A percentile compares a stretch with the other conserved stretches of the same genome.
Conservation (phyloP, 305 asterid genomes). For the Plantago coronopus region DNA sequence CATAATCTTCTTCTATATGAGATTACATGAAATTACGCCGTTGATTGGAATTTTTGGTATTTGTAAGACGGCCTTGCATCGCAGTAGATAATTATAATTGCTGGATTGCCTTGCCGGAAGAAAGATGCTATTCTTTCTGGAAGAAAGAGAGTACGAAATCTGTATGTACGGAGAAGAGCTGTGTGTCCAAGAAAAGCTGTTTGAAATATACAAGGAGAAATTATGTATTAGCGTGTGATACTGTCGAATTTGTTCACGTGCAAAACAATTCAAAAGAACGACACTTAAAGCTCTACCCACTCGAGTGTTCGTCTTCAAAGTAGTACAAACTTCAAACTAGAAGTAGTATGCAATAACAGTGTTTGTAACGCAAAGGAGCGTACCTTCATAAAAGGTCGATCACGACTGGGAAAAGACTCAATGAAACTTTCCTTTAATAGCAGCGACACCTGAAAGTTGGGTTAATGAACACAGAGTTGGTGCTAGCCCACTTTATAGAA, state of each 20-base stretch:
- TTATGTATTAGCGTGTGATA: slow-evolving; percentile 20
- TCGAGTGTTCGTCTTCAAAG: background rate
- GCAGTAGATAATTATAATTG: slow-evolving; percentile 20
- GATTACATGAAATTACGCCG: slow-evolving; percentile 5
- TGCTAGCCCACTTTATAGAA: background rate
- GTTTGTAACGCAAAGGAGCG: background rate
- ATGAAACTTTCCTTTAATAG: slow-evolving; percentile 94
- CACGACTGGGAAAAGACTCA: slow-evolving; percentile 83
- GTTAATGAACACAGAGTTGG: slow-evolving; percentile 12
- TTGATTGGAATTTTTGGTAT: slow-evolving; percentile 14
- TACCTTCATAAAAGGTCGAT: slow-evolving; percentile 98
- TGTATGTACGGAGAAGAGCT: slow-evolving; percentile 98
- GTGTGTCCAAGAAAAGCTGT: slow-evolving; percentile 95
- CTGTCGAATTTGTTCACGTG: background rate
- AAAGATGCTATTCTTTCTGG: slow-evolving; percentile 77
- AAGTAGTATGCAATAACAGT: background rate
- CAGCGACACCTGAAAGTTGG: slow-evolving; percentile 66
- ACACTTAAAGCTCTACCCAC: too few species aligned
- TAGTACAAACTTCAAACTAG: background rate
- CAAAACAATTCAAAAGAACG: background rate
- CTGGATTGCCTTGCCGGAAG: slow-evolving; percentile 20
- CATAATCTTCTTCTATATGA: background rate
- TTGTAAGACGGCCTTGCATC: slow-evolving; percentile 39
- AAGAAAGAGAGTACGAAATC: slow-evolving; percentile 90
- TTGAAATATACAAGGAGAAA: slow-evolving; percentile 9